Percentiles rank a stretch among this genome's conserved stretches.
These are phyloP conservation scores for Trichoderma harzianum DNA, from an alignment of 2,329 filamentous ascomycete species.

Conservation along the genomic window DNA sequence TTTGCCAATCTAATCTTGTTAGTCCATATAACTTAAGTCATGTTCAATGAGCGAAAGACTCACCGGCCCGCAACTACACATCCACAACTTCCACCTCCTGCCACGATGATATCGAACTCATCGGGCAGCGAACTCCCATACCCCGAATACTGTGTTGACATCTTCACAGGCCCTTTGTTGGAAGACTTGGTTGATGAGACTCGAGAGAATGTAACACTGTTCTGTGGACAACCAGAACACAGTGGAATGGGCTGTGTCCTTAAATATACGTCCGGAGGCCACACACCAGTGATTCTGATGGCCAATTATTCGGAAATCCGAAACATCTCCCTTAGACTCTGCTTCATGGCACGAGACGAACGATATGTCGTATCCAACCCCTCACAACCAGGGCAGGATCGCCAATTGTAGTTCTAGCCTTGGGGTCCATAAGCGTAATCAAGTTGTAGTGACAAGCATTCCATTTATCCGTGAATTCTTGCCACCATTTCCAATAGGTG, in stretches of 20 bases:
- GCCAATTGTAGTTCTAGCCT: not conserved
- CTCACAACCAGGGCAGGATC: not conserved
- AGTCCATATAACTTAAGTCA: not conserved
- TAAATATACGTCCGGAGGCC: not conserved
- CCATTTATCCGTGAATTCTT: not conserved
- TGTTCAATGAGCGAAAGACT: not conserved
- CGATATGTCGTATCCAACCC: not conserved
- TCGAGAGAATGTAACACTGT: not conserved
- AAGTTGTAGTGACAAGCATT: not conserved
- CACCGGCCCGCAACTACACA: slow-evolving; percentile 1
- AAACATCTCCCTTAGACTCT: not conserved
- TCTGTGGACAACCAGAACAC: too few species aligned
- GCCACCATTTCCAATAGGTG: not conserved
- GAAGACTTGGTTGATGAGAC: not conserved
- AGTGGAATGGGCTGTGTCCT: not conserved
- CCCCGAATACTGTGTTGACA: slow-evolving; percentile 6
- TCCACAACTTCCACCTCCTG: slow-evolving; percentile 19
- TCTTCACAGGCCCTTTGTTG: not conserved
- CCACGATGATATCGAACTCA: slow-evolving; percentile 23
- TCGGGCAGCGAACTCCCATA: slow-evolving; percentile 4
- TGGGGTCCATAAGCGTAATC: not conserved
- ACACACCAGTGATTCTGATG: not conserved
- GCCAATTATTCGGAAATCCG: not conserved
- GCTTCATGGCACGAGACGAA: not conserved
- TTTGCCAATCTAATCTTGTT: slow-evolving; percentile 19